A percentile compares a stretch with the other conserved stretches of the same genome.
phyloP scores from a whole-genome alignment of 2,329 filamentous ascomycete species.

The Tolypocladium amazonense region DNA sequence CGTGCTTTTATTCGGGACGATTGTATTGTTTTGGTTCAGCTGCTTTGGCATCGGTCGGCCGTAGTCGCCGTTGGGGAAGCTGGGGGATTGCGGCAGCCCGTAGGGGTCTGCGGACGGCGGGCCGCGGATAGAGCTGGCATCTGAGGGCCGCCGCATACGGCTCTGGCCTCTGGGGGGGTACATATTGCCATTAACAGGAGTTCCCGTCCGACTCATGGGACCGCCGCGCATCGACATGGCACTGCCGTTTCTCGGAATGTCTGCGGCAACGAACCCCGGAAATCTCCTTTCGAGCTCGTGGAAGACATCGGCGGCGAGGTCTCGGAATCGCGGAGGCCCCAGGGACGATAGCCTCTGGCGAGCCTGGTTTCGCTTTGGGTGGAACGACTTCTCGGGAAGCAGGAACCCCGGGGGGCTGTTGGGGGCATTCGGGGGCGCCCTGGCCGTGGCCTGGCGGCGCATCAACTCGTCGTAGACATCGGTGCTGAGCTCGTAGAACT shows the following conservation, averaged over 20 bases:
- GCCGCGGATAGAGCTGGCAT: conserved; percentile 50
- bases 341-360: conserved; percentile 88
- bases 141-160: conserved; percentile 46
- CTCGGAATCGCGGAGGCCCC: conserved; percentile 75
- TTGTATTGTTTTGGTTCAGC: conserved; percentile 81
- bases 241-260: conserved; percentile 60
- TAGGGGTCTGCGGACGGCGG: conserved; percentile 33
- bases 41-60: conserved; percentile 76
- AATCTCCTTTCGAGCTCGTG: conserved; percentile 88
- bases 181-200: conserved; percentile 48
- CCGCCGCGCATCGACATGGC: conserved; percentile 52
- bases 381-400: conserved; percentile 77
- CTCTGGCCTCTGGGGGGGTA: conserved; percentile 41
- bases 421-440: conserved; percentile 41
- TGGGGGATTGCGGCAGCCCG: conserved; percentile 49
- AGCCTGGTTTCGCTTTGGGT: conserved; percentile 96
- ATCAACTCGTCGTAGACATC: conserved; percentile 95
- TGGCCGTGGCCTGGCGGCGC: conserved; percentile 63
- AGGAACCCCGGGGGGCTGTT: conserved; percentile 60
- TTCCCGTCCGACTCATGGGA: conserved; percentile 48
- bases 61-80: conserved; percentile 50
- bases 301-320: conserved; percentile 91
- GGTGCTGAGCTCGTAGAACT: conserved; percentile 95
- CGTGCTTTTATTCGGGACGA: conserved; percentile 94
- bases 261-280: conserved; percentile 63